Conservation (phyloP, 1,284 basidiomycete genomes). For the Afroboletus lepidellus region DNA sequence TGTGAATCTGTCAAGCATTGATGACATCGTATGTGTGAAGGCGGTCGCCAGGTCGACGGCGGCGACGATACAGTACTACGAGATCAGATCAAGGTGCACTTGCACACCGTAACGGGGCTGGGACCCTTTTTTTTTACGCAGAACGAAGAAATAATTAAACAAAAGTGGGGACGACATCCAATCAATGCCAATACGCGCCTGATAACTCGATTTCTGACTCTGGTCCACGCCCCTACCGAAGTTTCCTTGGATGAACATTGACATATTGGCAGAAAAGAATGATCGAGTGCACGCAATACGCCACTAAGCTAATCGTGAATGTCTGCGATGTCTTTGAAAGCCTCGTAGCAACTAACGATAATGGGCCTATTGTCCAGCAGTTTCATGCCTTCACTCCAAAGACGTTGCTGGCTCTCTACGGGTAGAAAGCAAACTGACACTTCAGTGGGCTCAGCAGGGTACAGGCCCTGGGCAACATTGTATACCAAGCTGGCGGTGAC, state of each 20-base stretch:
- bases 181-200: no score
- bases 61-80: slow-evolving; percentile 71
- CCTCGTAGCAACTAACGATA: neutral
- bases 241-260: no score
- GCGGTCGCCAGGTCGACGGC: slow-evolving; percentile 78
- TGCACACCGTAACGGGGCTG: slow-evolving; percentile 58
- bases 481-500: neutral
- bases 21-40: neutral
- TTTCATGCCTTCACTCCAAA: neutral
- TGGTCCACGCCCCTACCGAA: no score
- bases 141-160: no score
- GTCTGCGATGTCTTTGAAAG: neutral
- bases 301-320: no score
- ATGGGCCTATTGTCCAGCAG: neutral
- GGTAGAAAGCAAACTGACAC: no score
- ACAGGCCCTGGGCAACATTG: neutral
- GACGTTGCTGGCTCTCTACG: neutral
- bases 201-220: no score
- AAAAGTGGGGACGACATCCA: no score
- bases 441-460: neutral
- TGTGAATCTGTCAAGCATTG: slow-evolving; percentile 1
- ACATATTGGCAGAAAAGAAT: no score
- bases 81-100: slow-evolving; percentile 61
- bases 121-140: no score
- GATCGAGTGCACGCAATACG: no score